Percentiles rank a stretch among this genome's conserved stretches.
phyloP scores from a whole-genome alignment of 495 filamentous ascomycete genomes.

The Podospora pseudoanserina region DNA sequence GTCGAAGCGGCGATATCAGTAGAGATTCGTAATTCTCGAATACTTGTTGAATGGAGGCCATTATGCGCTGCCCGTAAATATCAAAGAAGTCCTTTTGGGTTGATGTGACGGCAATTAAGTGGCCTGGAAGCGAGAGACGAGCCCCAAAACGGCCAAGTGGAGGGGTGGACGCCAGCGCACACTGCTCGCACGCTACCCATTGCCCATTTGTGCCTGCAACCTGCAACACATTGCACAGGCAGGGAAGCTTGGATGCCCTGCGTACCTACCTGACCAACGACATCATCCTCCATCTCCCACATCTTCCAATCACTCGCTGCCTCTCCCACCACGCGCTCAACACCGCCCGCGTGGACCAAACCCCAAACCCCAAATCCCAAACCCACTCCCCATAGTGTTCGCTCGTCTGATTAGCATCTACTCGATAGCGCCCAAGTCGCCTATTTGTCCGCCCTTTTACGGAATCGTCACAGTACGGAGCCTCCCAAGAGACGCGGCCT shows the following conservation, averaged over 20 bases:
- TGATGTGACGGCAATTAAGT: slow-evolving; percentile 2
- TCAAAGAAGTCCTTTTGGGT: slow-evolving; percentile 1
- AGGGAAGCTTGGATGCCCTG: slow-evolving; percentile 10
- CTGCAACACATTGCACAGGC: slow-evolving; percentile 13
- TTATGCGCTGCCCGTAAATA: neutral
- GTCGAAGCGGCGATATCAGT: neutral
- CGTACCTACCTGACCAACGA: slow-evolving; percentile 21
- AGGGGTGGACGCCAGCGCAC: slow-evolving; percentile 17
- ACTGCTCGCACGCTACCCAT: slow-evolving; percentile 3
- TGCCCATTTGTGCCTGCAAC: slow-evolving; percentile 8
- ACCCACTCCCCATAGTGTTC: neutral
- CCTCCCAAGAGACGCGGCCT: no score
- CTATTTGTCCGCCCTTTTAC: slow-evolving; percentile 3
- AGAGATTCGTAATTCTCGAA: no score
- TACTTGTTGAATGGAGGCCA: neutral
- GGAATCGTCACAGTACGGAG: neutral
- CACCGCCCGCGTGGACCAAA: slow-evolving; percentile 8
- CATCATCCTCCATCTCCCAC: slow-evolving; percentile 27
- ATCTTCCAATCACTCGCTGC: slow-evolving; percentile 12
- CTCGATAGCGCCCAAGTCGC: neutral
- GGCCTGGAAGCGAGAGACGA: slow-evolving; percentile 12
- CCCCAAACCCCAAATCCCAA: neutral
- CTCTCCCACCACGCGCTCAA: neutral
- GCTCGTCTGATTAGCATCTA: neutral
- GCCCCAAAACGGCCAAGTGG: slow-evolving; percentile 19